Base-by-base conservation (phyloP, 371 early-diverging fungal genomes). In the Syncephalastrum sp. region DNA sequence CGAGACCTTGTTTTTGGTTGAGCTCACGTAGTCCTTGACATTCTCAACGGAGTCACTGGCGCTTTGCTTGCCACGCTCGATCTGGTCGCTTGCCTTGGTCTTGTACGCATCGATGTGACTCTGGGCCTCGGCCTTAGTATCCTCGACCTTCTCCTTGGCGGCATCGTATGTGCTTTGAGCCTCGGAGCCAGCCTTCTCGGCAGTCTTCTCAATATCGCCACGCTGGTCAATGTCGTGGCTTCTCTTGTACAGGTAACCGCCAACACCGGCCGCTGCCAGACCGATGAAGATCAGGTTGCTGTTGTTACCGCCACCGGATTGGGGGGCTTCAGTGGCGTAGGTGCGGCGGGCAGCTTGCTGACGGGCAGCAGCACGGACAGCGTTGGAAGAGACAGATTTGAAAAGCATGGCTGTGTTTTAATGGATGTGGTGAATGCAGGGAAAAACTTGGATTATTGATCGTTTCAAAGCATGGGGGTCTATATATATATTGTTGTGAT, bases 81-180 rank as follows among this genome's bases (percentile, higher is more conserved):
- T 43, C 24, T 44, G 23, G 14, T 57, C 57, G 50, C 51, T 29
- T 3, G 38, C 57, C n/a, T 50, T 27, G 21, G 41, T 50, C 41
- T 57, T 49, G 19, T 42, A 49, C 27, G 57, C 50, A 19, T 50
- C 57, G 5, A 57, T 42, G 46, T 57, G 43, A 13, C 57, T 51
- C 8, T 25, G 45, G n/a, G 59, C 41, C 38, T 58, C 52, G 13
- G 50, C 59, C 29, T 44, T 52, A 17, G 38, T 33, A 33, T 58
- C 46, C 12, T 27, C 25, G 21, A 38, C 57, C 4, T 17, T 21
- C 14, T 49, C 57, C 19, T 58, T 58, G 43, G 52, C 59, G 8
- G 50, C 43, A 44, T 50, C 51, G 7, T 44, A 42, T 16, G 33
- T 51, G 33, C 14, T 51, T 21, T 29, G 51, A 10, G 38, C 51